These are phyloP conservation scores for Camellia lanceoleosa DNA, from an alignment of 148 eudicot species.

Conservation along the genomic window DNA sequence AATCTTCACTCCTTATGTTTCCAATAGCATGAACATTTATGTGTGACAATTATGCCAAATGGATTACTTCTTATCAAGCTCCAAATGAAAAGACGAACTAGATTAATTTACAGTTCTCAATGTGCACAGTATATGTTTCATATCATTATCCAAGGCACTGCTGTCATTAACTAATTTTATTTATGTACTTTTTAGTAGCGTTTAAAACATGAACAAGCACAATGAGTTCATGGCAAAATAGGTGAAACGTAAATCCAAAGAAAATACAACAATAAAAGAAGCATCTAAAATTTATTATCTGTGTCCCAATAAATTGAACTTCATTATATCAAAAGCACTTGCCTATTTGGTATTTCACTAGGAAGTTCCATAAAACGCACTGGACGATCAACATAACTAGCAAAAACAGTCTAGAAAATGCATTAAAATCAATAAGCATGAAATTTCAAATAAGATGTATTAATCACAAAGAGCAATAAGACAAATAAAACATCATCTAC, in stretches of 20 bases:
- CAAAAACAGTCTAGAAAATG: conserved; percentile 69
- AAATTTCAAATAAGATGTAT: not conserved
- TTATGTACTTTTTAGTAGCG: not conserved
- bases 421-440: conserved; percentile 22
- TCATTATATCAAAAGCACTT: conserved; percentile 19
- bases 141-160: not conserved
- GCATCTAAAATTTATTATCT: not conserved
- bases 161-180: not conserved
- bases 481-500: not conserved
- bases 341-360: conserved; percentile 89
- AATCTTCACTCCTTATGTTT: too few relatives aligned
- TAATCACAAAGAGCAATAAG: not conserved
- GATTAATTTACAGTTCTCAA: too few relatives aligned
- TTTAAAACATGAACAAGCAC: not conserved
- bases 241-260: not conserved
- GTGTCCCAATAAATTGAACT: not conserved
- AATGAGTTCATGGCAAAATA: not conserved
- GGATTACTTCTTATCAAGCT: too few relatives aligned
- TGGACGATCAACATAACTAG: conserved; percentile 79
- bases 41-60: too few relatives aligned
- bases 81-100: too few relatives aligned
- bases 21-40: too few relatives aligned
- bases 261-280: not conserved
- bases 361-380: conserved; percentile 99
- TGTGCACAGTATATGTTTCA: not conserved